Percentiles rank a stretch among this genome's conserved stretches.
Conservation (phyloP, 2,329 filamentous ascomycete species). For the Helminthosporium solani region DNA sequence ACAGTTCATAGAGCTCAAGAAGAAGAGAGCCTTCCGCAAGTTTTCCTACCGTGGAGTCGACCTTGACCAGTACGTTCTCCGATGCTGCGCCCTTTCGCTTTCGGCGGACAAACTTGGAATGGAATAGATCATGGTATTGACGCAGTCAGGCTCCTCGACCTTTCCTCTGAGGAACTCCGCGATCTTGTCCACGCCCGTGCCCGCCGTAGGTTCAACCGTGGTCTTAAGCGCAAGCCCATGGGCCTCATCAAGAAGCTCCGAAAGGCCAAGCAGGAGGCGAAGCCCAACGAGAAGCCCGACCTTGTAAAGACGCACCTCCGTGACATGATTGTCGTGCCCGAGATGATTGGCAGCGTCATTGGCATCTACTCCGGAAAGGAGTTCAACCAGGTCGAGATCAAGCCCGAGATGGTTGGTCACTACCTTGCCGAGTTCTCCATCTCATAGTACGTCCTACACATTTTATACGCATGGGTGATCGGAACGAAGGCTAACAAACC, state of each 20-base stretch:
- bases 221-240: conserved; percentile 99
- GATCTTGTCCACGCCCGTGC: conserved; percentile 99
- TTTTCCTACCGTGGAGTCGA: conserved; percentile 87
- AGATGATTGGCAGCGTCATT: conserved; percentile 99
- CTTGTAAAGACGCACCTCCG: conserved; percentile 99
- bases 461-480: neutral
- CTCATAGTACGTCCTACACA: conserved; percentile 79
- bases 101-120: conserved; percentile 29
- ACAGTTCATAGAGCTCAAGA: conserved; percentile 80
- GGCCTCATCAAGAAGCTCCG: conserved; percentile 99
- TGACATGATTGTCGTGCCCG: conserved; percentile 99
- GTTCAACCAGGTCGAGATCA: conserved; percentile 99
- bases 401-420: conserved; percentile 99
- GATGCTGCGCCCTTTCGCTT: conserved; percentile 3
- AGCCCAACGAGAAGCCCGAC: conserved; percentile 98
- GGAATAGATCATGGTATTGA: conserved; percentile 19
- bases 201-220: conserved; percentile 98
- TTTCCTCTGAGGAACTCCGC: conserved; percentile 96
- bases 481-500: conserved; percentile 42
- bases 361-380: conserved; percentile 99
- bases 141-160: conserved; percentile 85
- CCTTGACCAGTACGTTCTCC: conserved; percentile 86
- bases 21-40: conserved; percentile 99
- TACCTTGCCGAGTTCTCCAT: conserved; percentile 99
- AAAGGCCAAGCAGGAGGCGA: conserved; percentile 64